A percentile compares a stretch with the other conserved stretches of the same genome.
Conservation (phyloP, 352 stramenopile genomes). For the Globisporangium nodosum region DNA sequence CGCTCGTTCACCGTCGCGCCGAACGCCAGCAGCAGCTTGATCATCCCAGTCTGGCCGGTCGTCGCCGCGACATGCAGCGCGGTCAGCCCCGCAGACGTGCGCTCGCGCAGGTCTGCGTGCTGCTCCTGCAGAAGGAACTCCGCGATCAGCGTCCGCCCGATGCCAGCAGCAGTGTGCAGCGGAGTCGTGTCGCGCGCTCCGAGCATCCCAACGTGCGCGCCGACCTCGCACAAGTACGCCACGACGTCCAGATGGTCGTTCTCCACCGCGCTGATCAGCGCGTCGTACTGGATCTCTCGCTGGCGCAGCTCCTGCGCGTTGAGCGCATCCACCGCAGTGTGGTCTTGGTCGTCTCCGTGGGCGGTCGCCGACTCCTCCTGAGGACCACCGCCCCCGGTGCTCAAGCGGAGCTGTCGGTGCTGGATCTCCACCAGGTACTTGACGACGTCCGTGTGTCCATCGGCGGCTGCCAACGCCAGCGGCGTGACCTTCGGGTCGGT, state of each 20-base stretch:
- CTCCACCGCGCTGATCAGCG: conserved; percentile 11
- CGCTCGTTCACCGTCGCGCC: conserved; percentile 19
- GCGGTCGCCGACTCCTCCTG: background rate
- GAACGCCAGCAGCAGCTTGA: conserved; percentile 22
- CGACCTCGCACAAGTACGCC: conserved; percentile 14
- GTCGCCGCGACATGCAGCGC: conserved; percentile 23
- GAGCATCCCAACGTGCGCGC: conserved; percentile 12
- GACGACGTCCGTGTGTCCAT: conserved; percentile 6
- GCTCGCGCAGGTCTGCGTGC: conserved; percentile 3
- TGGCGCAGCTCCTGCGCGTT: background rate
- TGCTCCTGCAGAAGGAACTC: conserved; percentile 15
- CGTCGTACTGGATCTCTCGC: conserved; percentile 6
- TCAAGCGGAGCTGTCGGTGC: conserved; percentile 4
- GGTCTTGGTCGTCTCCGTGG: background rate
- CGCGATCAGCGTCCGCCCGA: conserved; percentile 10
- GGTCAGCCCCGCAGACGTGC: conserved; percentile 14
- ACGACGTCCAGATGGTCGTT: conserved; percentile 15
- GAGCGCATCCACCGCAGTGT: background rate
- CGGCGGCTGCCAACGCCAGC: conserved; percentile 7
- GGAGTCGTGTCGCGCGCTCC: conserved; percentile 8
- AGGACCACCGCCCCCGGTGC: background rate
- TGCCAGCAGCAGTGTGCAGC: conserved; percentile 12
- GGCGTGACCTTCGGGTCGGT: conserved; percentile 10
- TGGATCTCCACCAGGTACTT: conserved; percentile 13
- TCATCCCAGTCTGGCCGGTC: conserved; percentile 21